phyloP scores from a whole-genome alignment of 2,329 filamentous ascomycete genomes.

The Cladophialophora chaetospira region DNA sequence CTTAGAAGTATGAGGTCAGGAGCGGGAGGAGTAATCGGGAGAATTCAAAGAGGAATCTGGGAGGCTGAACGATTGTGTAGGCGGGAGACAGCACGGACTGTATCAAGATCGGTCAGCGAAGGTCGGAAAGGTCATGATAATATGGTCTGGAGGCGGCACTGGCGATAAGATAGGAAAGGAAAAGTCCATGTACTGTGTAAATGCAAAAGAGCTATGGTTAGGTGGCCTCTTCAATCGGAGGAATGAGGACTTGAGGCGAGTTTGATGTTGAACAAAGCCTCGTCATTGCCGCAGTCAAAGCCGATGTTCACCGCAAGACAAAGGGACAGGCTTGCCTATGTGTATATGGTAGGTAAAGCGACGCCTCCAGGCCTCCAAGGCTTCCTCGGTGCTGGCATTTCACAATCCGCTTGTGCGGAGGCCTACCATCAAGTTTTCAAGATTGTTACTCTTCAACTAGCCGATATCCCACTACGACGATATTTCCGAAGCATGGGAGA shows the following conservation, averaged over 20 bases:
- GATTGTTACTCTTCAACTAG: too few relatives aligned
- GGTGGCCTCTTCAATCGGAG: conserved; percentile 21
- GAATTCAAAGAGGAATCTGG: conserved; percentile 23
- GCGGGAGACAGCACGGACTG: conserved; percentile 21
- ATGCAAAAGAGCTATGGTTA: conserved; percentile 2
- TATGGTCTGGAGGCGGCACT: conserved; percentile 19
- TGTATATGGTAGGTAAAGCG: too few relatives aligned
- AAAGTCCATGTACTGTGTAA: conserved; percentile 24
- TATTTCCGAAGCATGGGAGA: too few relatives aligned
- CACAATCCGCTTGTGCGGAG: too few relatives aligned
- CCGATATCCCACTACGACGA: too few relatives aligned
- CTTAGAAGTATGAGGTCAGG: conserved; percentile 22
- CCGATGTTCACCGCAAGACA: too few relatives aligned
- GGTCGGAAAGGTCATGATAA: conserved; percentile 24
- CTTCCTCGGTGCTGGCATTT: too few relatives aligned
- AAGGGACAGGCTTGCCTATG: too few relatives aligned
- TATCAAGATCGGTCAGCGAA: conserved; percentile 24
- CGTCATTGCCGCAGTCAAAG: too few relatives aligned
- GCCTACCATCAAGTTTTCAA: too few relatives aligned
- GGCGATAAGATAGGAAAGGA: conserved; percentile 22
- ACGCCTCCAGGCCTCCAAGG: too few relatives aligned
- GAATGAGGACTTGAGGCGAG: conserved; percentile 4
- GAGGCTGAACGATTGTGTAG: conserved; percentile 21
- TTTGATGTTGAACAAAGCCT: conserved; percentile 23
- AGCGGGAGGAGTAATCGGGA: conserved; percentile 20